These are phyloP conservation scores for Colletotrichum musicola DNA, from an alignment of 2,329 filamentous ascomycete species.

Conservation along the genomic window DNA sequence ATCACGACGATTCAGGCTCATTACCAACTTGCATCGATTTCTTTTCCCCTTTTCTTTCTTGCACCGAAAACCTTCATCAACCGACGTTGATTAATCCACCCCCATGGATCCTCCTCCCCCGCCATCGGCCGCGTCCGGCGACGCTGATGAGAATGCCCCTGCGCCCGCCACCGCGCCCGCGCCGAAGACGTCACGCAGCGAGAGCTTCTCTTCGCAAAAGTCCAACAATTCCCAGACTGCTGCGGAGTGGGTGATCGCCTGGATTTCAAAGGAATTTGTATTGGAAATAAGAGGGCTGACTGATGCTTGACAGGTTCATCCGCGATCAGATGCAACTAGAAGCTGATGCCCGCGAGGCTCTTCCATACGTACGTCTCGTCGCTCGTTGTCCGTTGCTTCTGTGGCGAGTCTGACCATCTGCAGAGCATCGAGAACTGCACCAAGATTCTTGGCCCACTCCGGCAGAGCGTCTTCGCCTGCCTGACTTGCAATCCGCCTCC, in stretches of 20 bases:
- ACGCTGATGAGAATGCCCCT: constrained; percentile 39
- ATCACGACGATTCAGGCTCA: too few species aligned
- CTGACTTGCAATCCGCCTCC: constrained; percentile 92
- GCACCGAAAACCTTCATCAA: too few species aligned
- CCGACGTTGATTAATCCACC: constrained; percentile 35
- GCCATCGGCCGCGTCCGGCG: constrained; percentile 44
- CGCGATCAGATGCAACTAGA: constrained; percentile 90
- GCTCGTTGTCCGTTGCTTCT: too few species aligned
- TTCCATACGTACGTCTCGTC: constrained; percentile 83
- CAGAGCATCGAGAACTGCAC: constrained; percentile 96
- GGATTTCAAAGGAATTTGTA: not conserved
- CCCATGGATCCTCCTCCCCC: constrained; percentile 54
- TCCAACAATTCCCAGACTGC: constrained; percentile 79
- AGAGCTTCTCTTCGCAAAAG: constrained; percentile 70
- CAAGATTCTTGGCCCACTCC: constrained; percentile 86
- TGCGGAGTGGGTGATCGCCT: constrained; percentile 67
- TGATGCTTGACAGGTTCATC: constrained; percentile 74
- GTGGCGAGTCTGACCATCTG: constrained; percentile 2
- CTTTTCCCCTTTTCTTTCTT: too few species aligned
- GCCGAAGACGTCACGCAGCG: constrained; percentile 57
- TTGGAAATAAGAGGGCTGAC: not conserved
- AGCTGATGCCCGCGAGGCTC: constrained; percentile 91
- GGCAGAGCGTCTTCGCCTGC: constrained; percentile 92
- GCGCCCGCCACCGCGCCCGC: constrained; percentile 39
- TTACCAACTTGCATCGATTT: too few species aligned